A percentile compares a stretch with the other conserved stretches of the same genome.
These are phyloP conservation scores for Secale cereale DNA, from an alignment of 176 grass and related monocot genomes.

Conservation along the genomic window DNA sequence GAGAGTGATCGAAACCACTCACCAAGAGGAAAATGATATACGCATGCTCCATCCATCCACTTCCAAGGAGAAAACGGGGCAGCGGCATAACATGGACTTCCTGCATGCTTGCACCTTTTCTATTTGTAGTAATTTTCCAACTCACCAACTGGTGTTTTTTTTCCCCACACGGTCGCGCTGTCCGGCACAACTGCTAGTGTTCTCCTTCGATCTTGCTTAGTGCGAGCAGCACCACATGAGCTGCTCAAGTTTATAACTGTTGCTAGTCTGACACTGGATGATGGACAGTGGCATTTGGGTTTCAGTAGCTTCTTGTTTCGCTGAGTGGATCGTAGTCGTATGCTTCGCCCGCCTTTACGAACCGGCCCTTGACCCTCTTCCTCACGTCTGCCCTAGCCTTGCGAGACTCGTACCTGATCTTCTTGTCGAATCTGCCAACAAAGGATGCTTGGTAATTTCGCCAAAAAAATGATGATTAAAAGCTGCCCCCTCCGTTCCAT, in stretches of 20 bases:
- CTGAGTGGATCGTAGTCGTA: conserved; percentile 93
- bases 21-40: conserved; percentile 38
- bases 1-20: conserved; percentile 26
- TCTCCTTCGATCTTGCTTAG: conserved; percentile 9
- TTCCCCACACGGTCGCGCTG: not conserved
- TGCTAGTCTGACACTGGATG: conserved; percentile 30
- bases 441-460: not conserved
- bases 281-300: not conserved
- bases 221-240: conserved; percentile 19
- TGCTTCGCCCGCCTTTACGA: conserved; percentile 91
- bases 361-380: conserved; percentile 87
- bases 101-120: conserved; percentile 25
- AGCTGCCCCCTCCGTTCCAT: too few species aligned
- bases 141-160: not conserved
- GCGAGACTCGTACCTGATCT: conserved; percentile 94
- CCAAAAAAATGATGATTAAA: not conserved
- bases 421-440: conserved; percentile 83
- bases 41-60: conserved; percentile 18
- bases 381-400: conserved; percentile 95
- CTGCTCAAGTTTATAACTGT: conserved; percentile 17
- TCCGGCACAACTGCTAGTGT: conserved; percentile 15
- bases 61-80: conserved; percentile 41
- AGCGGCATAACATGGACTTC: conserved; percentile 25
- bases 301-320: conserved; percentile 69
- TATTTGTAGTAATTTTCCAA: conserved; percentile 19